Percentiles rank a stretch among this genome's conserved stretches.
Conservation (phyloP, 192 early-diverging fungal species). For the Backusella tuberculispora region DNA sequence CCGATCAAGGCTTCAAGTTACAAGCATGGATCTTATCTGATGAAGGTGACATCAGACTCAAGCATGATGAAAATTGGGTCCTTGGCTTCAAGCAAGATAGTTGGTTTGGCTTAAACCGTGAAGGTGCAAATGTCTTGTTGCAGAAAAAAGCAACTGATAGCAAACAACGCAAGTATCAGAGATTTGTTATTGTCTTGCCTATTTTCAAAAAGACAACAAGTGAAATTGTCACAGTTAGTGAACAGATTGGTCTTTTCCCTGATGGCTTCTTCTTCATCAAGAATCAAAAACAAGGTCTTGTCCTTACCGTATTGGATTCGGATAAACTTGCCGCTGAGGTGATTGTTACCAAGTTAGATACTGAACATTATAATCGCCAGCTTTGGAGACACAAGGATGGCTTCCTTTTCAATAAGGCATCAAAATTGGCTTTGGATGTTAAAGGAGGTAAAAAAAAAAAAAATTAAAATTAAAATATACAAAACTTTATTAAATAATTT, state of each 20-base stretch:
- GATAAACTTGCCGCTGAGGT: conserved; percentile 29
- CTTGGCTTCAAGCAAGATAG: conserved; percentile 32
- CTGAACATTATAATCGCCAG: conserved; percentile 33
- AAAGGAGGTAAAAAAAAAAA: conserved; percentile 31
- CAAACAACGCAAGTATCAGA: conserved; percentile 12
- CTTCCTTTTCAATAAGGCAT: conserved; percentile 44
- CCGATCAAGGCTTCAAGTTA: background rate
- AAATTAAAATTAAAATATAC: background rate
- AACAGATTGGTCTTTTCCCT: conserved; percentile 28
- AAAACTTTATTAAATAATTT: background rate
- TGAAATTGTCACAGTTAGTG: background rate
- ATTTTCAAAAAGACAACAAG: conserved; percentile 30
- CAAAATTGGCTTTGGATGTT: conserved; percentile 40
- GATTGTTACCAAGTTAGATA: conserved; percentile 21
- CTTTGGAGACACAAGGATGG: conserved; percentile 47
- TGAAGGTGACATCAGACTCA: conserved; percentile 19
- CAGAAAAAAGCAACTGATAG: conserved; percentile 17
- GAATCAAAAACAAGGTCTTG: conserved; percentile 28
- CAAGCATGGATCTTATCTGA: conserved; percentile 24
- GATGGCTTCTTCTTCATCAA: conserved; percentile 50
- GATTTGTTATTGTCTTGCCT: conserved; percentile 25
- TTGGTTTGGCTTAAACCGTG: conserved; percentile 31
- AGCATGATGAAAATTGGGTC: conserved; percentile 10
- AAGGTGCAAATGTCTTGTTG: conserved; percentile 26
- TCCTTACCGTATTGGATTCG: conserved; percentile 36